Evolutionary conservation across 331 rosid genomes (phyloP), one percentile per base, ranked within the genome.

Genomic region (Dryas integrifolia): DNA sequence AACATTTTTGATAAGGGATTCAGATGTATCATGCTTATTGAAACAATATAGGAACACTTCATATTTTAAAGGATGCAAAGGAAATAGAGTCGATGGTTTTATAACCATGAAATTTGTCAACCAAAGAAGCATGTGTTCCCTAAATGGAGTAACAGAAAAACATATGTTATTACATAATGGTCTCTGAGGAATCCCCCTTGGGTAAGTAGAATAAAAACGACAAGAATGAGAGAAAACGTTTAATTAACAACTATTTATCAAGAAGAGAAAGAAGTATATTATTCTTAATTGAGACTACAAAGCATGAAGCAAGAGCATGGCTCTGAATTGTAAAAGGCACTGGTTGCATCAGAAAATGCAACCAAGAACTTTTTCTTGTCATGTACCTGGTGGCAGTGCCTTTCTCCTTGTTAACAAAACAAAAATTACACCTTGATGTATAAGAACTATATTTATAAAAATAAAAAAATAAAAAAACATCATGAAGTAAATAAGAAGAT

Each of bases 141-240:
- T 21, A 59, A 45, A 21, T 12, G 53, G 40, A 46, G 70, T 65
- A 3, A 47, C 55, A 65, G 18, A 51, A 10, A 65, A 65, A 45
- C 39, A 46, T 21, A 46, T 9, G 21, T 18, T 21, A 46, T 65
- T 46, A 4, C 18, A 24, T 5, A 65, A 48, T 24, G n/a, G 14
- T 12, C 70, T 45, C 55, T 18, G 16, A 59, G 46, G 10, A 59
- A 13, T 39, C n/a, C 38, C 18, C 45, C 21, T 38, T 3, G 16
- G 65, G 65, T 59, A n/a, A 59, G 45, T 38, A 35, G 65, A 59
- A 59, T 38, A 59, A 59, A 38, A 38, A 35, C 65, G 1, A 47
- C 24, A 67, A 9, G n/a, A 48, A 67, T 7, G 6, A 5, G n/a
- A 58, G 10, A 13, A 35, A 35, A 6, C 18, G 9, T 59, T 59